Evolutionary conservation across 1,139 yeast species (phyloP).

Genomic region (Starmera stellimalicola): DNA sequence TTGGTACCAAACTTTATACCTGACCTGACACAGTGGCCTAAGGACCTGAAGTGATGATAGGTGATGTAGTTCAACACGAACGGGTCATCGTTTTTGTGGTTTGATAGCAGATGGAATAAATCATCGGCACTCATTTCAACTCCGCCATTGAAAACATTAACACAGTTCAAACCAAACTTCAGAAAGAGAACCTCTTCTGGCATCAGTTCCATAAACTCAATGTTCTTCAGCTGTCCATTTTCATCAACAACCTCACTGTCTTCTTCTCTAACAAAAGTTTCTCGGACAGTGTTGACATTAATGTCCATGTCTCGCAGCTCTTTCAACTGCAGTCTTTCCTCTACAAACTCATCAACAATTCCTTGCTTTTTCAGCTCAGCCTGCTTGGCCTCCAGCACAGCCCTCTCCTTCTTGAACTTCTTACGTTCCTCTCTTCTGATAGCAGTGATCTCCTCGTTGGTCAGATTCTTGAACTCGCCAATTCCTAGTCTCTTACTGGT

Average conservation of each 20-base stretch:
- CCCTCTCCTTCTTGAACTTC: conserved; percentile 53
- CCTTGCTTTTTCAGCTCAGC: conserved; percentile 24
- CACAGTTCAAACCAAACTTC: conserved; percentile 32
- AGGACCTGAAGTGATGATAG: conserved; percentile 79
- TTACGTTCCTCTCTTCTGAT: conserved; percentile 65
- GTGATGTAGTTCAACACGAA: conserved; percentile 56
- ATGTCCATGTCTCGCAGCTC: conserved; percentile 25
- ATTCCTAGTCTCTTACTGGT: conserved; percentile 44
- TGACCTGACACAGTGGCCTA: conserved; percentile 91
- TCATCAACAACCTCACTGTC: conserved; percentile 32
- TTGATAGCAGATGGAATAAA: conserved; percentile 25
- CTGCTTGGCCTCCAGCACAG: conserved; percentile 24
- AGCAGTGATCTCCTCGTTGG: conserved; percentile 71
- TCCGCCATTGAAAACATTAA: conserved; percentile 4
- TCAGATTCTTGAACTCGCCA: conserved; percentile 24
- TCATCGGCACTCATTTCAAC: conserved; percentile 14
- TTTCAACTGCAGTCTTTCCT: conserved; percentile 22
- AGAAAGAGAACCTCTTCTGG: conserved; percentile 72
- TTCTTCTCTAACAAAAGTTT: conserved; percentile 27
- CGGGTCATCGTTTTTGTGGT: conserved; percentile 23
- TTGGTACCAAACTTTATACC: conserved; percentile 92
- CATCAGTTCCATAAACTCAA: conserved; percentile 68
- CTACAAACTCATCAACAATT: conserved; percentile 23
- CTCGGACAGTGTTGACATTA: conserved; percentile 18
- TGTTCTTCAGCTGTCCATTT: conserved; percentile 28